These are phyloP conservation scores for Salix arbutifolia DNA, from an alignment of 345 rosid species.

Conservation along the genomic window DNA sequence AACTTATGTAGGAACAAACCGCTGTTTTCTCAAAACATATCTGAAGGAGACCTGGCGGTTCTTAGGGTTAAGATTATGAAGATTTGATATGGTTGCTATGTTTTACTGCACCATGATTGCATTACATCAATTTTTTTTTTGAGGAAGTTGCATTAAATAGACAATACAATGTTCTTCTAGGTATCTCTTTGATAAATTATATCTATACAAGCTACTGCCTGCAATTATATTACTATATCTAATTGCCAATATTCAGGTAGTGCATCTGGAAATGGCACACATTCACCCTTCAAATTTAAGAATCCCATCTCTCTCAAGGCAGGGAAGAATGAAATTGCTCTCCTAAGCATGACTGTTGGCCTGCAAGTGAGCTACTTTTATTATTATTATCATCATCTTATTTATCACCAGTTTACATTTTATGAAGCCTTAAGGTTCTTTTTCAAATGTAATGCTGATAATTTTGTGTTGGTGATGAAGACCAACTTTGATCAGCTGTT, in stretches of 20 bases:
- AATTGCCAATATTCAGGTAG: slow-evolving; percentile 41
- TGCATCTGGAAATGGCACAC: slow-evolving; percentile 73
- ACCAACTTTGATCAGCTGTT: not conserved
- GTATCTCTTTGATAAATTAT: not conserved
- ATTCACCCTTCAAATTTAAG: slow-evolving; percentile 52
- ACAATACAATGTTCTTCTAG: not conserved
- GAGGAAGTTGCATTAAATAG: not conserved
- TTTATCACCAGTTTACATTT: not conserved
- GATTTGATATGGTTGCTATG: too few species aligned
- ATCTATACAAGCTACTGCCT: not conserved
- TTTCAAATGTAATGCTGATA: not conserved
- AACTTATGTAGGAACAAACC: too few species aligned
- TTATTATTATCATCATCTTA: not conserved
- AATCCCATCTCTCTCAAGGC: slow-evolving; percentile 60
- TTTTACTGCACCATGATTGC: too few species aligned
- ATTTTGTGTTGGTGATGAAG: not conserved
- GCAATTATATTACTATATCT: not conserved
- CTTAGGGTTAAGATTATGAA: too few species aligned
- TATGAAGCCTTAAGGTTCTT: not conserved
- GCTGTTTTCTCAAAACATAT: too few species aligned
- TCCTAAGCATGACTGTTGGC: slow-evolving; percentile 89
- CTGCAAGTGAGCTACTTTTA: slow-evolving; percentile 51
- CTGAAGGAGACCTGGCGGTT: too few species aligned
- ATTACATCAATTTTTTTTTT: too few species aligned
- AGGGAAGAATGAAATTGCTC: slow-evolving; percentile 68